Base-by-base conservation (phyloP, 805 yeast species). In the Saccharomycopsis synnaedendra region DNA sequence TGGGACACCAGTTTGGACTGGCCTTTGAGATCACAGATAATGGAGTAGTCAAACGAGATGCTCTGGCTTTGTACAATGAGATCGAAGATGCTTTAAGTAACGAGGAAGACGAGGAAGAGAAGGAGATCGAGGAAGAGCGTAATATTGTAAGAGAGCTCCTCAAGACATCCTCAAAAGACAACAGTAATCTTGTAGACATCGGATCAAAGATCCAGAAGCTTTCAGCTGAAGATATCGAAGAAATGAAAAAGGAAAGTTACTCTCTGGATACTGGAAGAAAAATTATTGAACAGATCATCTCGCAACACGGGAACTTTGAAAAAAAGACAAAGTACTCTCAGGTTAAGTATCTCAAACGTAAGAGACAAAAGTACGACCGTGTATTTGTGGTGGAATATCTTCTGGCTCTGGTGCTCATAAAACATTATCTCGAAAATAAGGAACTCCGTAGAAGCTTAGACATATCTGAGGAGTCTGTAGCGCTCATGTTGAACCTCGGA, bases 271-370 rank as follows among this genome's bases (percentile, higher is more conserved):
- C 74, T 30, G 95, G 95, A 29, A 82, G 80, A 56, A 79, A 78
- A 42, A 82, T 93, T 56, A 88, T 90, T 48, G 82, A 82, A 53
- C 77, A 76, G 55, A 85, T 93, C 65, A 82, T 88, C 52, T 81
- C 80, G 51, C 78, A 89, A 8, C 97, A 93, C 64, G 82, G 72
- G 36, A 84, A 85, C 6, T 93, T 93, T 60, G 86, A 85, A 56
- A 82, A 85, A 61, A 93, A 93, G 64, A 93, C 97, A 4, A 68
- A 80, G 32, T 86, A 75, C 59, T 86, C 96, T 1, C 96, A 93
- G 63, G 95, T 85, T 56, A 93, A 93, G 66, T 93, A 93, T 63
- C 65, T 90, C 57, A 81, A 82, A 54, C 77, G 99, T 58, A 93
- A 93, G 65, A 94, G 87, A 64, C 88, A 83, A 61, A 93, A 93